Evolutionary conservation across 768 basidiomycete species (phyloP).

Genomic region (Lactarius deliciosus): DNA sequence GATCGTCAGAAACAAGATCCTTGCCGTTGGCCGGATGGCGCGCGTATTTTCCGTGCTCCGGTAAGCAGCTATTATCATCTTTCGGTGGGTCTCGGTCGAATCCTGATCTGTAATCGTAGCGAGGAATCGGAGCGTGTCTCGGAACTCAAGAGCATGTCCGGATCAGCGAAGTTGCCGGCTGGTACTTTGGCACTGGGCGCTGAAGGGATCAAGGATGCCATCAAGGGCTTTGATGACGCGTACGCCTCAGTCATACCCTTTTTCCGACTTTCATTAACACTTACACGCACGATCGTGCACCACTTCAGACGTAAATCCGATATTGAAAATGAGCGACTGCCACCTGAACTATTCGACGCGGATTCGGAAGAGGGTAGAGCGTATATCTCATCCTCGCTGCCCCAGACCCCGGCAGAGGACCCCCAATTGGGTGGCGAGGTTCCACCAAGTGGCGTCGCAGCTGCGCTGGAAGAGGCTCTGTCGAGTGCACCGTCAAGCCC

Average conservation of each 20-base stretch:
- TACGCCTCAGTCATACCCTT: conserved; percentile 45
- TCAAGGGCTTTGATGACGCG: conserved; percentile 94
- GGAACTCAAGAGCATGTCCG: conserved; percentile 90
- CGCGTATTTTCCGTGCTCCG: conserved; percentile 94
- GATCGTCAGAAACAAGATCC: conserved; percentile 97
- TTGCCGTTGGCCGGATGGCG: conserved; percentile 96
- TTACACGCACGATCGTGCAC: conserved; percentile 8
- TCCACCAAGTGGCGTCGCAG: conserved; percentile 36
- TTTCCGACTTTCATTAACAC: neutral
- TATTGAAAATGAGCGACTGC: conserved; percentile 98
- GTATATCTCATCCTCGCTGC: conserved; percentile 46
- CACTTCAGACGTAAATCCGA: conserved; percentile 83
- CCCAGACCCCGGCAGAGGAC: conserved; percentile 56
- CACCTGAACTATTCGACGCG: conserved; percentile 90
- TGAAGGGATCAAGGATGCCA: conserved; percentile 94
- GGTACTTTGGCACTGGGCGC: conserved; percentile 83
- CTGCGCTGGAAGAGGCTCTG: conserved; percentile 37
- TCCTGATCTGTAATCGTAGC: conserved; percentile 42
- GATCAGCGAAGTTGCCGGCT: conserved; percentile 74
- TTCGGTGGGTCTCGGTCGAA: neutral
- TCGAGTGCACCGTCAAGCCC: conserved; percentile 30
- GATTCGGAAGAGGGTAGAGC: conserved; percentile 69
- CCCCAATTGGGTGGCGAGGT: conserved; percentile 31
- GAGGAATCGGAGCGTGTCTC: conserved; percentile 98
- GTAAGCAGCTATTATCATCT: conserved; percentile 44